These are phyloP conservation scores for Malassezia psittaci DNA, from an alignment of 1,284 basidiomycete species.

Conservation along the genomic window DNA sequence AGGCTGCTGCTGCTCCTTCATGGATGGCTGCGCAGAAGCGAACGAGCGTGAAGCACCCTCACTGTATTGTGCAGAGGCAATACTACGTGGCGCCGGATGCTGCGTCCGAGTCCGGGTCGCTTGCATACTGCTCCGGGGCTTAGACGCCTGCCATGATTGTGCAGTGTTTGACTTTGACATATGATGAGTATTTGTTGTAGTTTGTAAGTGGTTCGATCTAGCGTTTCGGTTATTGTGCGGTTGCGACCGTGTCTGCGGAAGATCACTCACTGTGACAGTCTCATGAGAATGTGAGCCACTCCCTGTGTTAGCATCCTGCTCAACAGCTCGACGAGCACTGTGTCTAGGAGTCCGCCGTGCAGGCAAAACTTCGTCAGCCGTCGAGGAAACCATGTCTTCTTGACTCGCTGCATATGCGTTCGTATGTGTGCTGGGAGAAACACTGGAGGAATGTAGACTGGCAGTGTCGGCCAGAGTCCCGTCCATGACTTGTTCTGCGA, in stretches of 20 bases:
- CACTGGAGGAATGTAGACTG: slow-evolving; percentile 13
- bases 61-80: slow-evolving; percentile 1
- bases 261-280: slow-evolving; percentile 15
- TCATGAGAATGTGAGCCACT: slow-evolving; percentile 15
- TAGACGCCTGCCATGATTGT: neutral
- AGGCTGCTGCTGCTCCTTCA: neutral
- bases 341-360: neutral
- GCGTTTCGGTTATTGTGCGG: neutral
- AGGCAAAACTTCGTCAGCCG: slow-evolving; percentile 4
- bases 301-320: neutral
- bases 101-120: neutral
- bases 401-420: neutral
- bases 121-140: neutral
- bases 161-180: neutral
- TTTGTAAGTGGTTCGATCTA: neutral
- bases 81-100: neutral
- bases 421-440: slow-evolving; percentile 10
- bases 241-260: slow-evolving; percentile 3
- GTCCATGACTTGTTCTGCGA: slow-evolving; percentile 60
- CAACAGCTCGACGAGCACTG: neutral
- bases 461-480: slow-evolving; percentile 31
- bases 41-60: slow-evolving; percentile 13
- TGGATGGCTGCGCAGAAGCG: slow-evolving; percentile 8
- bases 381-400: neutral
- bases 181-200: neutral